phyloP scores from a whole-genome alignment of 169 alveolate genomes.

The Cryptosporidium viatorum region DNA sequence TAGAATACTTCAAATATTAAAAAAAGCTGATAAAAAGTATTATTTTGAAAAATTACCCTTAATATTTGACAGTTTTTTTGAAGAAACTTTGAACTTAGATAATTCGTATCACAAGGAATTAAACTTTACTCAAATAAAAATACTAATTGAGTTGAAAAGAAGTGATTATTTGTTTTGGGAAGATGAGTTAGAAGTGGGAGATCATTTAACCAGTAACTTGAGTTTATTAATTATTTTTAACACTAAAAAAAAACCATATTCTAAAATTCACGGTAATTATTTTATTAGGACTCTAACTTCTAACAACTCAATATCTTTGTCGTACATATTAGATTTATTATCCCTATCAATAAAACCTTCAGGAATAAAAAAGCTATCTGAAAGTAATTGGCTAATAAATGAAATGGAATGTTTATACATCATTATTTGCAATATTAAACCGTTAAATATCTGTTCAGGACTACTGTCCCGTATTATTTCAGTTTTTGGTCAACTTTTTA shows the following conservation, averaged over 20 bases:
- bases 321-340: neutral
- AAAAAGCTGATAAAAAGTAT: conserved; percentile 4
- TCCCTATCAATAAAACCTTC: neutral
- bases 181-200: neutral
- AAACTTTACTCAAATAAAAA: neutral
- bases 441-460: neutral
- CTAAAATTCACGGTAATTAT: neutral
- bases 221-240: neutral
- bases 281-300: neutral
- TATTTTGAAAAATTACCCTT: conserved; percentile 16
- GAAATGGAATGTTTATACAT: conserved; percentile 28
- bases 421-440: conserved; percentile 8
- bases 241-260: neutral
- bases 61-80: conserved; percentile 3
- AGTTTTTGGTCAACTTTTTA: conserved; percentile 9
- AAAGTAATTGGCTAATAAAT: neutral
- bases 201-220: neutral
- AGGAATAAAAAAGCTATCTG: neutral
- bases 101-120: neutral
- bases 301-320: neutral
- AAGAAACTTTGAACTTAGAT: neutral
- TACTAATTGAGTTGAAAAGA: conserved; percentile 18
- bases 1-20: conserved; percentile 11
- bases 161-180: conserved; percentile 17
- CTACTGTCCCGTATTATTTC: neutral